These are phyloP conservation scores for Planoprotostelium fungivorum DNA, from an alignment of 78 protist species.

Conservation along the genomic window DNA sequence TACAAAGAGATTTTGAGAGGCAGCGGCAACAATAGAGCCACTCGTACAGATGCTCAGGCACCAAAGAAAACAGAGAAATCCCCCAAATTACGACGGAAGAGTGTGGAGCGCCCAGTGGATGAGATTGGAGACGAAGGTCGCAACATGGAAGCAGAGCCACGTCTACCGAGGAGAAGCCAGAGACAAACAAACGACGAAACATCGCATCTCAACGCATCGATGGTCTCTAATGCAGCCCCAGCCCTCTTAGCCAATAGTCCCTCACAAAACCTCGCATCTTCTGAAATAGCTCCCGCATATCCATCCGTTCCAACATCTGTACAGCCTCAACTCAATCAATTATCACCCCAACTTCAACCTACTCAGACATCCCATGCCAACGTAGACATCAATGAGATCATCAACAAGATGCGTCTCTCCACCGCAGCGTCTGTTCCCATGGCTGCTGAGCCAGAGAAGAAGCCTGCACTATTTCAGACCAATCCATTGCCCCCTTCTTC, in stretches of 20 bases:
- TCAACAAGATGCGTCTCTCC: neutral
- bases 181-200: neutral
- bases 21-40: neutral
- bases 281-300: neutral
- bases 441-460: neutral
- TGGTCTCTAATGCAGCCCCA: neutral
- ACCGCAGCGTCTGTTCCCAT: neutral
- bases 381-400: neutral
- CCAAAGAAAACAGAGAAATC: neutral
- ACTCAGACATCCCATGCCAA: too few species aligned
- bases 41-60: neutral
- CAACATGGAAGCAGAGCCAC: neutral
- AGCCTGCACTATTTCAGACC: neutral
- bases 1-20: neutral
- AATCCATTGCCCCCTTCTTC: neutral
- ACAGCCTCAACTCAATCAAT: neutral
- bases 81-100: neutral
- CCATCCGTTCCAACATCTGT: neutral
- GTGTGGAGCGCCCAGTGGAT: neutral
- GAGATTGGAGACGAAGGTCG: neutral
- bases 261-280: neutral
- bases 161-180: too few species aligned
- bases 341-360: too few species aligned
- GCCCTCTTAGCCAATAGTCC: neutral
- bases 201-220: neutral